Conservation (phyloP, 345 rosid species). For the Eucalyptus microcorys region DNA sequence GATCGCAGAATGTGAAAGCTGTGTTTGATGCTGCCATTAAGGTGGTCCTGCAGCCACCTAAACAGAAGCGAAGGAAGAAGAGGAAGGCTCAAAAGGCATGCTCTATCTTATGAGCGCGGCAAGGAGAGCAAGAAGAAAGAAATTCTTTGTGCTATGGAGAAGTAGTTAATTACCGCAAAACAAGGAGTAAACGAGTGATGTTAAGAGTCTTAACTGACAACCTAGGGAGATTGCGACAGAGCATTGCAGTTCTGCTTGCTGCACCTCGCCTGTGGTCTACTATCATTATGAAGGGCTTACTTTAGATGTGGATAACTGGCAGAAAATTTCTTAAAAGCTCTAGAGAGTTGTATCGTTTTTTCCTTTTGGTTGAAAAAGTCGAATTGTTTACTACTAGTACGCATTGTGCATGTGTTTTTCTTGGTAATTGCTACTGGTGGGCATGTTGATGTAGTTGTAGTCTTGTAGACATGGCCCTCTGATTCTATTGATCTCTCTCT, state of each 20-base stretch:
- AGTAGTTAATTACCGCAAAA: background rate
- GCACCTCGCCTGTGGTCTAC: background rate
- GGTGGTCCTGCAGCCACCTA: constrained; percentile 86
- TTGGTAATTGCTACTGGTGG: background rate
- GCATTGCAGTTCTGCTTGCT: background rate
- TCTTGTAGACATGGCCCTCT: background rate
- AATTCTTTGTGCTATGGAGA: background rate
- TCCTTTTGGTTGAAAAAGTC: background rate
- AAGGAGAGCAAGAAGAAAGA: background rate
- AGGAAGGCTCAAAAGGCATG: constrained; percentile 58
- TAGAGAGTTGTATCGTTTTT: background rate
- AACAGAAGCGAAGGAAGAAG: constrained; percentile 68
- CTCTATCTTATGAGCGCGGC: constrained; percentile 36
- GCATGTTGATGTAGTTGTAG: background rate
- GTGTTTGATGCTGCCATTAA: constrained; percentile 87
- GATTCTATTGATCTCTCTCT: background rate
- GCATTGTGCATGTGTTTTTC: background rate
- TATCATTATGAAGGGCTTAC: background rate
- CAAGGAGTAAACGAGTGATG: background rate
- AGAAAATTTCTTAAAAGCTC: background rate
- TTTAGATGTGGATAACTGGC: background rate
- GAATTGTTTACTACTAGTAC: background rate
- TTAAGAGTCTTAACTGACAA: background rate
- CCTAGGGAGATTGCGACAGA: background rate
- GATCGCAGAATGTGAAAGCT: constrained; percentile 66